A percentile compares a stretch with the other conserved stretches of the same genome.
Evolutionary conservation across 1,139 yeast species (phyloP).

Genomic region (Suhomyces anneliseae): DNA sequence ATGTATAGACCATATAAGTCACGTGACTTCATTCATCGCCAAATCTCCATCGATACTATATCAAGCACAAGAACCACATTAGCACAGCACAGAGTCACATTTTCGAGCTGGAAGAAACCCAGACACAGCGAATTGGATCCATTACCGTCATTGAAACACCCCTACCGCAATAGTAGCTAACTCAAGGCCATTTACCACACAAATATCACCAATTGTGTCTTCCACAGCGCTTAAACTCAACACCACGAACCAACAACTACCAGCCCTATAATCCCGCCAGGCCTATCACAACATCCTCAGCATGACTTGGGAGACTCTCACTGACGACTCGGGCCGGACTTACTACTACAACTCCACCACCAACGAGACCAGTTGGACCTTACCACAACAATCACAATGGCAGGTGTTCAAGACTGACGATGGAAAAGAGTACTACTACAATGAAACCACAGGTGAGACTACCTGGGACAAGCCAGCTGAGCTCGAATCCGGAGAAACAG

Average conservation of each 20-base stretch:
- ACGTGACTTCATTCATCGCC: no score
- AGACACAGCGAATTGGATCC: no score
- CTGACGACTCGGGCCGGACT: conserved; percentile 63
- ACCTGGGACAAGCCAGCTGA: conserved; percentile 78
- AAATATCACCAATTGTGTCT: no score
- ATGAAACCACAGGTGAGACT: conserved; percentile 62
- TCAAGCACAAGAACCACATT: no score
- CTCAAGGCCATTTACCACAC: no score
- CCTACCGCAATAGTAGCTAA: no score
- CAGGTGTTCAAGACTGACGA: conserved; percentile 64
- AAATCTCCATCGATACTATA: no score
- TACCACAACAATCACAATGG: conserved; percentile 73
- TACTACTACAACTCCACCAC: conserved; percentile 73
- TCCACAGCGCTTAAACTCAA: no score
- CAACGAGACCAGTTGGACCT: conserved; percentile 77
- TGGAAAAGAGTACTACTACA: conserved; percentile 72
- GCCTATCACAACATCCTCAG: not conserved
- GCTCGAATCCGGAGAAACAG: conserved; percentile 13
- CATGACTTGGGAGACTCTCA: conserved; percentile 59
- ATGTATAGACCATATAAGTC: no score
- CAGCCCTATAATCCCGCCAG: not conserved
- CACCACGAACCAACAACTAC: not conserved
- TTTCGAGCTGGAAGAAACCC: no score
- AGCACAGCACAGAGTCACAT: no score
- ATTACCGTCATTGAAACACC: no score